phyloP scores from a whole-genome alignment of 1,284 basidiomycete species.

The Apiotrichum veenhuisii region DNA sequence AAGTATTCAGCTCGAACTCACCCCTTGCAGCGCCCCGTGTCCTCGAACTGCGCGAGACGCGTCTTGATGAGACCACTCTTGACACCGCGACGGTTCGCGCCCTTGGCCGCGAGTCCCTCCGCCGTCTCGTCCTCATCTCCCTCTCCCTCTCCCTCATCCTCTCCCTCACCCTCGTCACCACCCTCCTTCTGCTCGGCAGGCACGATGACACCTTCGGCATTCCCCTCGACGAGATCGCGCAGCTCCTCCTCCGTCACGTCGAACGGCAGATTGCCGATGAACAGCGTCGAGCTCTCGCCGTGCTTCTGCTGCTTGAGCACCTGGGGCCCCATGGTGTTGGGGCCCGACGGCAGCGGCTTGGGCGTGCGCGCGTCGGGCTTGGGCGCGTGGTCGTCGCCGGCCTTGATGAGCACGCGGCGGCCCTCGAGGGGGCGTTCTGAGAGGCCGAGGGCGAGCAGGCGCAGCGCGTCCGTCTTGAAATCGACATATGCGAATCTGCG shows the following conservation, averaged over 20 bases:
- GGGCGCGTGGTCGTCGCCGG: slow-evolving; percentile 65
- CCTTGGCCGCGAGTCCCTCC: slow-evolving; percentile 30
- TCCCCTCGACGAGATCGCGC: slow-evolving; percentile 48
- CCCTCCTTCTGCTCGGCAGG: slow-evolving; percentile 11
- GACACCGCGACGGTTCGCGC: slow-evolving; percentile 43
- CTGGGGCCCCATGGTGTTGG: slow-evolving; percentile 14
- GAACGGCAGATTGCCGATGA: slow-evolving; percentile 54
- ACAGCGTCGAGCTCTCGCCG: slow-evolving; percentile 42
- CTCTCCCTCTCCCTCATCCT: slow-evolving; percentile 32
- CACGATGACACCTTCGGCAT: slow-evolving; percentile 21
- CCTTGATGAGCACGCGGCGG: slow-evolving; percentile 86
- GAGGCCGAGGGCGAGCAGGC: slow-evolving; percentile 68
- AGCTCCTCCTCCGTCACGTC: slow-evolving; percentile 76
- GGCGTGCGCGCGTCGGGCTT: slow-evolving; percentile 47
- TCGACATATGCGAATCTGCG: slow-evolving; percentile 92
- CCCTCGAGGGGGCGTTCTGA: slow-evolving; percentile 82
- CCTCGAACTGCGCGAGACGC: slow-evolving; percentile 92
- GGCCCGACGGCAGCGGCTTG: slow-evolving; percentile 52
- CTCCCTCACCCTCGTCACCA: slow-evolving; percentile 23
- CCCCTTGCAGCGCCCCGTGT: slow-evolving; percentile 93
- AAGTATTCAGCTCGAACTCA: slow-evolving; percentile 48
- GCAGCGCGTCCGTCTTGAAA: slow-evolving; percentile 72
- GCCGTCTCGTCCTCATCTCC: slow-evolving; percentile 38
- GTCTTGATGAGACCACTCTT: slow-evolving; percentile 76
- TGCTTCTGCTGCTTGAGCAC: slow-evolving; percentile 45